These are phyloP conservation scores for Akanthomyces lecanii DNA, from an alignment of 2,329 filamentous ascomycete species.

Conservation along the genomic window DNA sequence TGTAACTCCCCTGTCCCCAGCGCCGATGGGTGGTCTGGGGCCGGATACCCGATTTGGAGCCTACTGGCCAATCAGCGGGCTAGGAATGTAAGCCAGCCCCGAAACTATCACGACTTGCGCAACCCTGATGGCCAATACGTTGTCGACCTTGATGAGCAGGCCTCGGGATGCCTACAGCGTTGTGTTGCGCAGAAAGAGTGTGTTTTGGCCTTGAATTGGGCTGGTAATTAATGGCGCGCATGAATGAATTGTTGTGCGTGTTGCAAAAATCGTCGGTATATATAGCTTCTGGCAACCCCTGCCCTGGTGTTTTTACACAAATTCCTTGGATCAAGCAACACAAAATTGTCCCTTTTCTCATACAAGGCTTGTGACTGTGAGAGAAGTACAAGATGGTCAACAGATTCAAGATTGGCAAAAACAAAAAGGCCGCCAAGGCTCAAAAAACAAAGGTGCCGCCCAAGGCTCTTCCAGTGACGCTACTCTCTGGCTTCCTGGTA, in stretches of 20 bases:
- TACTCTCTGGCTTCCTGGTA: constrained; percentile 58
- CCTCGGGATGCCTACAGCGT: not conserved
- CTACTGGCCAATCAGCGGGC: constrained; percentile 1
- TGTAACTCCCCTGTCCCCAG: not conserved
- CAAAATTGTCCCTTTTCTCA: not conserved
- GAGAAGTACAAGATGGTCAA: not conserved
- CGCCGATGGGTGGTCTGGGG: constrained; percentile 4
- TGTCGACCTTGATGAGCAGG: constrained; percentile 15
- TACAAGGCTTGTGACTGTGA: too few species aligned
- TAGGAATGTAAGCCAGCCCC: constrained; percentile 10
- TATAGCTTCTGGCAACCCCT: constrained; percentile 4
- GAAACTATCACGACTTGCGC: constrained; percentile 15
- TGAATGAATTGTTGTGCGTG: constrained; percentile 7
- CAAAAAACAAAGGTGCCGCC: constrained; percentile 16
- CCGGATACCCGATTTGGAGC: constrained; percentile 1
- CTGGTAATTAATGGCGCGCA: not conserved
- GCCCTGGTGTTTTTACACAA: constrained; percentile 1
- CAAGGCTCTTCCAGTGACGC: constrained; percentile 50
- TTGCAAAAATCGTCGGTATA: constrained; percentile 8
- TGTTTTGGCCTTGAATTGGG: not conserved
- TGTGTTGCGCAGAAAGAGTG: not conserved
- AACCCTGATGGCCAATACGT: constrained; percentile 14
- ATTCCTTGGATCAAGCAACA: not conserved
- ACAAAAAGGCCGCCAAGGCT: constrained; percentile 14
- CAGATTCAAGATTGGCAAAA: constrained; percentile 15